phyloP scores from a whole-genome alignment of 2,329 filamentous ascomycete genomes.

The Amphichorda felina region DNA sequence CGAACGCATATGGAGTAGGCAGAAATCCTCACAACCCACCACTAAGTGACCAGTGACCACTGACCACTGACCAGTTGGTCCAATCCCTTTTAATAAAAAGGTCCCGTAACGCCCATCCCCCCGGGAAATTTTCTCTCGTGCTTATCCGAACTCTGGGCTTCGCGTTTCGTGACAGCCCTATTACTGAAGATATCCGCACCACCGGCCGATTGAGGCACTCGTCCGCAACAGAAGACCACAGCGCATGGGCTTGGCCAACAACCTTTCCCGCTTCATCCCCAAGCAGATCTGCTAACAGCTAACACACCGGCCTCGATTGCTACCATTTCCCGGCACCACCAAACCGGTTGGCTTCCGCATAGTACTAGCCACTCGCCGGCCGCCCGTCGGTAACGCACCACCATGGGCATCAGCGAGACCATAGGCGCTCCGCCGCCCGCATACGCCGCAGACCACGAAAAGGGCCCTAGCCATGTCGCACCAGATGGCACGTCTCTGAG shows the following conservation, averaged over 20 bases:
- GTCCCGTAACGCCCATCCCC: no score
- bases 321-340: neutral
- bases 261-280: slow-evolving; percentile 13
- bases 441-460: slow-evolving; percentile 5
- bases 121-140: no score
- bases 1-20: no score
- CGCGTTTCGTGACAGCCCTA: no score
- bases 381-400: no score
- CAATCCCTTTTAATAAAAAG: no score
- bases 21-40: no score
- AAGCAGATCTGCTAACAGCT: slow-evolving; percentile 10
- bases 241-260: slow-evolving; percentile 13
- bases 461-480: neutral
- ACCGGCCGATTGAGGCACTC: neutral
- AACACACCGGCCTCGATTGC: neutral
- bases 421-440: neutral
- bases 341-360: neutral
- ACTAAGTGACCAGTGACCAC: no score
- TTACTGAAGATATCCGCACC: no score
- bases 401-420: neutral
- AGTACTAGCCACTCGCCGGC: neutral
- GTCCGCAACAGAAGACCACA: no score
- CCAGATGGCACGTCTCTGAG: neutral
- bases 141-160: no score
- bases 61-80: no score